These are phyloP conservation scores for Linaria vulgaris DNA, from an alignment of 257 asterid species.

Conservation along the genomic window DNA sequence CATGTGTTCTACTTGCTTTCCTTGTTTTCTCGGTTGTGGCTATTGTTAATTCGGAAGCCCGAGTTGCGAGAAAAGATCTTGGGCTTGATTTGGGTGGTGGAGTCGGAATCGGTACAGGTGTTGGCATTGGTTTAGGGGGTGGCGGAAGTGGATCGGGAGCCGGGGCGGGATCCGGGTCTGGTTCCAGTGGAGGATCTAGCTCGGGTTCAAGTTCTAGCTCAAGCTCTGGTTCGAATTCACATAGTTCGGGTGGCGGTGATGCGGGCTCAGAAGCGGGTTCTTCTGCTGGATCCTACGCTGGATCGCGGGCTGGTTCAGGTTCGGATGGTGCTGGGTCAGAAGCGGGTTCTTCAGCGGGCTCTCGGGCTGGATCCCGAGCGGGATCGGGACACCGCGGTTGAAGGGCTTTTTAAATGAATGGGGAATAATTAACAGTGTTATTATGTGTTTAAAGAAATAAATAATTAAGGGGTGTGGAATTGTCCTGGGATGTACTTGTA, in stretches of 20 bases:
- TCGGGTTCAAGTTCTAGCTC: slow-evolving; percentile 29
- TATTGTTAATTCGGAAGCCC: slow-evolving; percentile 40
- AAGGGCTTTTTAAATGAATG: background rate
- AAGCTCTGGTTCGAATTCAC: background rate
- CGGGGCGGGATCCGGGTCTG: slow-evolving; percentile 36
- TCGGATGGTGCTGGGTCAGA: slow-evolving; percentile 26
- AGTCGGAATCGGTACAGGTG: slow-evolving; percentile 35
- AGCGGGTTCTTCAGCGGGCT: slow-evolving; percentile 22
- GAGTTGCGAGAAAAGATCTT: slow-evolving; percentile 56
- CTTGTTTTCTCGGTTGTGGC: slow-evolving; percentile 40
- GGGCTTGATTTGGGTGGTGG: slow-evolving; percentile 54
- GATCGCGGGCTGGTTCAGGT: slow-evolving; percentile 56
- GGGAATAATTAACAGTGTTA: background rate
- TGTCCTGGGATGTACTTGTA: too few relatives aligned
- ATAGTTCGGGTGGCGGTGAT: slow-evolving; percentile 28
- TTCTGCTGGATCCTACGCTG: slow-evolving; percentile 56
- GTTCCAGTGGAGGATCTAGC: slow-evolving; percentile 38
- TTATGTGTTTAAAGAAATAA: slow-evolving; percentile 15
- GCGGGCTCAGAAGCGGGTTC: slow-evolving; percentile 47
- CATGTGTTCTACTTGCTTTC: slow-evolving; percentile 26
- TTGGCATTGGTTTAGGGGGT: slow-evolving; percentile 41
- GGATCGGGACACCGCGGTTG: slow-evolving; percentile 5
- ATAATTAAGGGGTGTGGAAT: too few relatives aligned
- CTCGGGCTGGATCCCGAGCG: slow-evolving; percentile 19
- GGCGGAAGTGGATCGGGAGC: slow-evolving; percentile 47